Evolutionary conservation across 1,284 basidiomycete genomes (phyloP).

Genomic region (Irpex sp.): DNA sequence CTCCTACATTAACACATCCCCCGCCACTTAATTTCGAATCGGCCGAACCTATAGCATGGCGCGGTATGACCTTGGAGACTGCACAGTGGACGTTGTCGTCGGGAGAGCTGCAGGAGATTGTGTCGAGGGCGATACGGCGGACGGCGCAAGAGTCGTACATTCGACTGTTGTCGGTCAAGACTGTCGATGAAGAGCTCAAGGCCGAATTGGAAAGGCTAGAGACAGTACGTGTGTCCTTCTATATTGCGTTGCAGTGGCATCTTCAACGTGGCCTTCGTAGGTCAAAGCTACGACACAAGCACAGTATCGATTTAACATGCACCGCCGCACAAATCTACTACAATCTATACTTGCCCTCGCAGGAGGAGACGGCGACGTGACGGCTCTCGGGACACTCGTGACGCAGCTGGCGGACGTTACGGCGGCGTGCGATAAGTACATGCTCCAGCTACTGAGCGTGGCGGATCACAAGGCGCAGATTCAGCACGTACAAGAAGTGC

Average conservation of each 20-base stretch:
- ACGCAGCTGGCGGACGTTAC: conserved; percentile 57
- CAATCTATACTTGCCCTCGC: conserved; percentile 49
- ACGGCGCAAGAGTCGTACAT: conserved; percentile 71
- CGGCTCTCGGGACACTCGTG: conserved; percentile 36
- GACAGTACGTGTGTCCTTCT: conserved; percentile 28
- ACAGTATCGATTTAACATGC: conserved; percentile 64
- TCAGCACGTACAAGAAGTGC: conserved; percentile 52
- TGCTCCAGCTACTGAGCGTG: conserved; percentile 52
- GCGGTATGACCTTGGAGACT: conserved; percentile 64
- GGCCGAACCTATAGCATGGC: conserved; percentile 49
- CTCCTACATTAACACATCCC: conserved; percentile 37
- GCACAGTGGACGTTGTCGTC: conserved; percentile 75
- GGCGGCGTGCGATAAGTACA: conserved; percentile 53
- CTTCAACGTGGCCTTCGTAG: conserved; percentile 6
- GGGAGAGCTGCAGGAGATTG: conserved; percentile 65
- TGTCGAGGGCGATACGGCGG: conserved; percentile 67
- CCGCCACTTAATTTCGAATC: conserved; percentile 55
- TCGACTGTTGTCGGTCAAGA: conserved; percentile 59
- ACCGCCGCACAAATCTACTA: conserved; percentile 67
- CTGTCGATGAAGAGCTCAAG: conserved; percentile 54
- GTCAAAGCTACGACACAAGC: conserved; percentile 44
- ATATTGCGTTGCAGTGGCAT: not conserved
- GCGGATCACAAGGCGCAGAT: conserved; percentile 65
- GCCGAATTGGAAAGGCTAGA: conserved; percentile 58
- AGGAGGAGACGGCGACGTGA: conserved; percentile 22